Base-by-base conservation (phyloP, 495 filamentous ascomycete genomes). In the Aspergillus asperescens region DNA sequence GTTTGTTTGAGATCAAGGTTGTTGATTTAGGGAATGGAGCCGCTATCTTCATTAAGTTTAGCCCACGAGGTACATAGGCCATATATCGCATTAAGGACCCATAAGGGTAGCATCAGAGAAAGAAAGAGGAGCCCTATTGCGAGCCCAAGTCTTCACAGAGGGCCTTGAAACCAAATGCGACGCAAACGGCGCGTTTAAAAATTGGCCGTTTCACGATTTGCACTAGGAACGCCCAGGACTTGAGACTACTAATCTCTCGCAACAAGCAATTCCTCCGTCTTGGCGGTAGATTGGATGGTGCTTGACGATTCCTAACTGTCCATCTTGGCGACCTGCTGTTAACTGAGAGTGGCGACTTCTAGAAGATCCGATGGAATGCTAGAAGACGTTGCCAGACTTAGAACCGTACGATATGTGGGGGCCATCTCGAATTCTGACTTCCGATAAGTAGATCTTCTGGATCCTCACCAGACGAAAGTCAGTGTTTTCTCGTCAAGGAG, bases 241-340 rank as follows among this genome's bases (percentile, higher is more conserved):
- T 52, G 47, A 46, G n/a, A n/a, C n/a, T 35, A 43, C 22, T 39
- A 47, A 42, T 51, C 37, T 8, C 12, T 40, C 15, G 35, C 37
- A 52, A 55, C 24, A 53, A 47, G 52, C 42, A 55, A 48, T 59
- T 59, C 28, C 42, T 59, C 56, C 56, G 56, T 55, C 56, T 59
- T 48, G 52, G 56, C 56, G 12, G 55, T 0, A 9, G 25, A 13
- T 28, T 12, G n/a, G 15, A 47, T 40, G 15, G 29, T 38, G 32
- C 32, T 49, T 38, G 34, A 25, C 18, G 24, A 6, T 34, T 48
- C 29, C 24, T 25, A 43, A 8, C 3, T 38, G 28, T 8, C 1
- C 24, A 18, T n/a, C 19, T 10, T 19, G 28, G 15, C 10, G 18
- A 42, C 37, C 34, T 12, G 20, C 19, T 24, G 38, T 24, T 27